Evolutionary conservation across 306 rosid species (phyloP), one percentile per base, ranked within the genome.

Genomic region (Cucurbita ficifolia): DNA sequence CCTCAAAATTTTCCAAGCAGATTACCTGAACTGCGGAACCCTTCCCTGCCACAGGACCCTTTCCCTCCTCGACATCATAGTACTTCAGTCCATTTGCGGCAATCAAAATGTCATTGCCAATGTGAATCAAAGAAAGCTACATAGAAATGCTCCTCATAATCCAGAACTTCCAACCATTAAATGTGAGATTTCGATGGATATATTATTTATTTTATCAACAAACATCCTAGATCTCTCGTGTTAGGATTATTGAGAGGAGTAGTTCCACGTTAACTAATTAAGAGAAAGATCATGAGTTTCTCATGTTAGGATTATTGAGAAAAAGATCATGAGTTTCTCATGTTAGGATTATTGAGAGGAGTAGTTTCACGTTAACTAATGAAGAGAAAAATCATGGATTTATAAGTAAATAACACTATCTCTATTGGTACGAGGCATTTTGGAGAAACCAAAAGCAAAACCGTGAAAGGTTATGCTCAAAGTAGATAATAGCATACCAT

Each of bases 61-160:
- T 90, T 24, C 98, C 98, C 82, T 84, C 96, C 52, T 85, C 86
- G 63, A 91, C 56, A 85, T 94, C 99, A 75, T 87, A 94, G 82
- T 87, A 94, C 75, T 89, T 89, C 73, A 94, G 74, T 76, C 96
- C 99, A 77, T 83, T 91, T 40, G 84, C 98, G 89, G 88, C 74
- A 77, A 45, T 74, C 70, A 76, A 45, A n/a, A 39, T 12, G 63
- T 17, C 18, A 24, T 50, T 42, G 68, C 46, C 7, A 36, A 35
- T 48, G 9, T 18, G 52, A 50, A 70, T 52, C 50, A 35, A 61
- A 22, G 62, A 51, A 72, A 21, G 39, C 55, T 29, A 51, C 36
- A 40, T 22, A 67, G 52, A 70, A 68, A 76, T 65, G 67, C 16
- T 62, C 29, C 49, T 39, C 29, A 1, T 18, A 38, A 63, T 39